Evolutionary conservation across 108 stramenopile genomes (phyloP).

Genomic region (Skeletonema marinoi): DNA sequence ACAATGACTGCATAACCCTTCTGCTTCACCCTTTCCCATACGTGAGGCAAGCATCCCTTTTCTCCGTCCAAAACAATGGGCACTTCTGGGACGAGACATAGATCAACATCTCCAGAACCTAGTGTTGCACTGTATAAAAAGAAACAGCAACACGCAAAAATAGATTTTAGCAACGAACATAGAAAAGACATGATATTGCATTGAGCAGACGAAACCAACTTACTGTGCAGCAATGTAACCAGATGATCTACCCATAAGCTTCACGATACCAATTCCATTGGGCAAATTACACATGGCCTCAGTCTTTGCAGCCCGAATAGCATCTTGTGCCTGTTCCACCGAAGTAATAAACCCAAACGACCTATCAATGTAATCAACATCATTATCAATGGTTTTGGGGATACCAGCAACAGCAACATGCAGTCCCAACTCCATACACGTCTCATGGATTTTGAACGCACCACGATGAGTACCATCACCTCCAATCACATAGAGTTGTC

Average conservation of each 20-base stretch:
- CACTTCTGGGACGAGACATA: slow-evolving; percentile 96
- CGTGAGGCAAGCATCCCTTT: slow-evolving; percentile 90
- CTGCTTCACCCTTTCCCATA: slow-evolving; percentile 79
- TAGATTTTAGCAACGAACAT: neutral
- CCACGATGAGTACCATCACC: slow-evolving; percentile 99
- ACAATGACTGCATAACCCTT: slow-evolving; percentile 98
- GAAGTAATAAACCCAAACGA: slow-evolving; percentile 94
- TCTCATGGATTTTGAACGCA: slow-evolving; percentile 89
- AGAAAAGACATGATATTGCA: neutral
- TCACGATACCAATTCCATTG: slow-evolving; percentile 96
- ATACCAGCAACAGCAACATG: slow-evolving; percentile 96
- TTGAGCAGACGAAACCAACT: neutral
- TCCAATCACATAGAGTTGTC: slow-evolving; percentile 95
- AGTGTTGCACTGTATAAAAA: slow-evolving; percentile 70
- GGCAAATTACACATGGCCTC: slow-evolving; percentile 97
- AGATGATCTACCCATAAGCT: slow-evolving; percentile 94
- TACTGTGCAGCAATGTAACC: slow-evolving; percentile 93
- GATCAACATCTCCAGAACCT: slow-evolving; percentile 91
- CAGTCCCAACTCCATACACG: slow-evolving; percentile 84
- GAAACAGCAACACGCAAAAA: neutral
- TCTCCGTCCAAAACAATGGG: slow-evolving; percentile 92
- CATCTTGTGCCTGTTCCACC: slow-evolving; percentile 91
- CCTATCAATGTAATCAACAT: slow-evolving; percentile 95
- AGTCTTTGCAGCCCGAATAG: slow-evolving; percentile 89
- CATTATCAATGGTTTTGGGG: slow-evolving; percentile 92